Evolutionary conservation across 1,284 basidiomycete genomes (phyloP), one percentile per base, ranked within the genome.

Genomic region (Anthracocystis walkeri): DNA sequence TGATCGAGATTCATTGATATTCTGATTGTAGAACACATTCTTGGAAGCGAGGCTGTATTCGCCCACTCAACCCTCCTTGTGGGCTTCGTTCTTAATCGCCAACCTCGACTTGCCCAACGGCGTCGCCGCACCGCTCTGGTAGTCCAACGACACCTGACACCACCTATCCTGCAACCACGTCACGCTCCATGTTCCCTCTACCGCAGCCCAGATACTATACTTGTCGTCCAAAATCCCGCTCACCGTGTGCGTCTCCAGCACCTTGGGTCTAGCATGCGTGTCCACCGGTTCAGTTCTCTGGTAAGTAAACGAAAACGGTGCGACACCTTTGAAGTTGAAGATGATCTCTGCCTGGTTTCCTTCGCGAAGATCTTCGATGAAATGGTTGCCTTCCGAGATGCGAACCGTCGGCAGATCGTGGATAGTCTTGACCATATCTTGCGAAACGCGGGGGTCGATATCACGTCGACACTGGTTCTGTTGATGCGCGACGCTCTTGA

Each of bases 121-220:
- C 20, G 69, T 76, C 16, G 74, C 69, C 7, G 74, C 68, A 4
- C 79, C 79, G 54, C 79, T 81, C 29, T 69, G 59, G 29, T 77
- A 67, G 42, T 78, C 79, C 35, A 81, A 49, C 57, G 75, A 77
- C 20, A 82, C 81, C 41, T 78, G 80, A 55, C 94, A 96, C 83
- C 90, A 92, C 48, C 89, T 89, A 85, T 96, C 94, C 21, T 91
- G 90, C 59, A 96, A 91, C 61, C 91, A 93, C 6, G 93, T 93
- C n/a, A 98, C 92, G 14, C 91, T 93, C 93, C 93, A 95, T 27
- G 69, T 73, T 10, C 94, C 94, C 88, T 96, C 93, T 54, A 93
- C 86, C 4, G 93, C 91, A 8, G 93, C 94, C 83, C 90, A 93
- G 74, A 98, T 92, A 4, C 93, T 92, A 85, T 96, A 97, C 80